A percentile compares a stretch with the other conserved stretches of the same genome.
Evolutionary conservation across 495 filamentous ascomycete genomes (phyloP).

Genomic region (Xylaria venustula): DNA sequence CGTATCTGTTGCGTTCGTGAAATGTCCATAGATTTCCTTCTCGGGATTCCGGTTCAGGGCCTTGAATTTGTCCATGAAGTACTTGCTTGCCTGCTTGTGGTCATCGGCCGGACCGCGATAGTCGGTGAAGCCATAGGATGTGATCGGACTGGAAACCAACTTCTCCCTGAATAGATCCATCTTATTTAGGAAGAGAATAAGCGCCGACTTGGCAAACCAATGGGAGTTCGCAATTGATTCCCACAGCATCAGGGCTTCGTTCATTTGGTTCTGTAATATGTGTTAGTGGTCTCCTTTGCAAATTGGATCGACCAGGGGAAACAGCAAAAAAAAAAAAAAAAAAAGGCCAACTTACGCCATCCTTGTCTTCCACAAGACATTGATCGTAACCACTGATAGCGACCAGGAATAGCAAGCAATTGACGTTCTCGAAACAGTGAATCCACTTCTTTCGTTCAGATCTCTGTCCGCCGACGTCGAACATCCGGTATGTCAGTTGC

Average conservation of each 20-base stretch:
- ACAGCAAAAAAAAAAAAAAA: background rate
- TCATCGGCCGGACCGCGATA: conserved; percentile 60
- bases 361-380: conserved; percentile 94
- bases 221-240: conserved; percentile 96
- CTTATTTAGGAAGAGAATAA: conserved; percentile 99
- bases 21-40: conserved; percentile 91
- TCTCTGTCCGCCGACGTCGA: conserved; percentile 95
- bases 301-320: background rate
- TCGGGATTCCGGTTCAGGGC: conserved; percentile 80
- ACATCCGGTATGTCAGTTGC: conserved; percentile 96
- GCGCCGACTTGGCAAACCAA: conserved; percentile 94
- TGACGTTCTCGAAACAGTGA: conserved; percentile 98
- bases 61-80: conserved; percentile 88
- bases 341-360: conserved; percentile 67
- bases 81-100: conserved; percentile 27
- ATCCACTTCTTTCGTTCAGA: conserved; percentile 99
- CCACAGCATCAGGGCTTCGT: conserved; percentile 96
- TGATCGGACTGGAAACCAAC: conserved; percentile 74
- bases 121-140: conserved; percentile 86
- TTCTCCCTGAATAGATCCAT: conserved; percentile 97
- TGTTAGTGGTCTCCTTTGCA: conserved; percentile 17
- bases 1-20: conserved; percentile 93
- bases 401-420: conserved; percentile 88
- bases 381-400: conserved; percentile 97
- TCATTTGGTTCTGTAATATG: conserved; percentile 94